Conservation (phyloP, 2,329 filamentous ascomycete genomes). For the Xylaria sp. region DNA sequence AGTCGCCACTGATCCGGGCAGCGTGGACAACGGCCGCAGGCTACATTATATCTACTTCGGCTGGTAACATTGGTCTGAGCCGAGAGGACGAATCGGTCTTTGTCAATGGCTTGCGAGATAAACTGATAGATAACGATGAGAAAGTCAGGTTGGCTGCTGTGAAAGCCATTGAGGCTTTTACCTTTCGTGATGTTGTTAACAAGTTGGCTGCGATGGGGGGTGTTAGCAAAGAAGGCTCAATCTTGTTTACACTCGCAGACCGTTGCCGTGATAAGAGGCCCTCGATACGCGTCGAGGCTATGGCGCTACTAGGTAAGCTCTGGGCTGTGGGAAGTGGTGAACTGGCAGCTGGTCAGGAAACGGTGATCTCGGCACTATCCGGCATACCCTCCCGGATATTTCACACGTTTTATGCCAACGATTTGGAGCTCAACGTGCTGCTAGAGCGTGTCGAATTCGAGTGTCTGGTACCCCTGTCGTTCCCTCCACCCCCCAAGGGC, state of each 20-base stretch:
- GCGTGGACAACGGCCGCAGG: constrained; percentile 86
- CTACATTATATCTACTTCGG: constrained; percentile 86
- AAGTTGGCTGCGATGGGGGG: constrained; percentile 80
- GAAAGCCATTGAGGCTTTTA: constrained; percentile 78
- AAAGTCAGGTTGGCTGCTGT: constrained; percentile 90
- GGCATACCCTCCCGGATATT: constrained; percentile 84
- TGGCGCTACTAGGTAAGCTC: constrained; percentile 79
- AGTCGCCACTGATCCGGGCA: constrained; percentile 77
- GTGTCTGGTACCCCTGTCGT: constrained; percentile 84
- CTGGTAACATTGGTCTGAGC: constrained; percentile 85
- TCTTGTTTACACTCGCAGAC: constrained; percentile 81
- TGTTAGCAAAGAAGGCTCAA: constrained; percentile 73
- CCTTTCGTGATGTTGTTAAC: constrained; percentile 76
- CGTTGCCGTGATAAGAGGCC: constrained; percentile 85
- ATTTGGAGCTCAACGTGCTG: constrained; percentile 80
- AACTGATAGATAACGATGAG: constrained; percentile 86
- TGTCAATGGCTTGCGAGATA: constrained; percentile 74
- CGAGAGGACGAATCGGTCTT: constrained; percentile 78
- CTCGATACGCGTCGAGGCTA: constrained; percentile 81
- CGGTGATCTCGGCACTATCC: constrained; percentile 72
- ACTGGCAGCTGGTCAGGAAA: constrained; percentile 79
- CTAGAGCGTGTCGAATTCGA: constrained; percentile 87
- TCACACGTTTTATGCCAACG: constrained; percentile 87
- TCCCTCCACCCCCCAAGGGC: constrained; percentile 69
- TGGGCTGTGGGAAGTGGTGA: constrained; percentile 95